Conservation (phyloP, 23 red algal genomes). For the Gracilariopsis chorda region DNA sequence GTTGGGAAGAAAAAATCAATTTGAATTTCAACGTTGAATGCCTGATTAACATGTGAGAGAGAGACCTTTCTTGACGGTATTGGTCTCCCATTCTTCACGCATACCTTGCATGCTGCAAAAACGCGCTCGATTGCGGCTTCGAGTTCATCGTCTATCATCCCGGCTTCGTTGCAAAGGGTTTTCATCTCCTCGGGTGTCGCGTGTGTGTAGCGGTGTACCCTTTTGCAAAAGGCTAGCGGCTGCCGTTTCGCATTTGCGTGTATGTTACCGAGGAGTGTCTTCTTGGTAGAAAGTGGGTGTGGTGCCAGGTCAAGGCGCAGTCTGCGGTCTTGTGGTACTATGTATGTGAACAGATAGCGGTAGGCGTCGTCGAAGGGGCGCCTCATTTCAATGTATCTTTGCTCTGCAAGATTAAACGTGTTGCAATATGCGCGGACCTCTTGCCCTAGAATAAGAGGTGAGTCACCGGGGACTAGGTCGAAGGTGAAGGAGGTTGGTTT, state of each 20-base stretch:
- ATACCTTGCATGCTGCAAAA: background rate
- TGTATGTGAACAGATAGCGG: too few relatives aligned
- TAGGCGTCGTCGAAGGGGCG: too few relatives aligned
- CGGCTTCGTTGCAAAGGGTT: background rate
- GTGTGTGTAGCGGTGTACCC: constrained; percentile 6
- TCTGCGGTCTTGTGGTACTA: too few relatives aligned
- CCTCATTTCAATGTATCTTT: too few relatives aligned
- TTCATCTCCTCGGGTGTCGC: constrained; percentile 3
- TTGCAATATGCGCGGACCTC: too few relatives aligned
- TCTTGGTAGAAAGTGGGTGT: background rate
- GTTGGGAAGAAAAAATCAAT: background rate
- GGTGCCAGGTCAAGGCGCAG: constrained; percentile 9
- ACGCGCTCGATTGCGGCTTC: background rate
- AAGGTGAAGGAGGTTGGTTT: too few relatives aligned
- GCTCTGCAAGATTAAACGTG: too few relatives aligned
- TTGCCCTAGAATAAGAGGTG: too few relatives aligned
- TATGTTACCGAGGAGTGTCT: background rate
- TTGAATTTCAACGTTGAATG: constrained; percentile 28
- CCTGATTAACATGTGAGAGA: constrained; percentile 13
- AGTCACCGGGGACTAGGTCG: too few relatives aligned
- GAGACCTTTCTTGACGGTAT: background rate
- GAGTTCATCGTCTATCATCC: background rate
- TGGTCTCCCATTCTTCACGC: background rate
- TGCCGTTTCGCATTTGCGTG: background rate
- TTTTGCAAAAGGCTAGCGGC: background rate